Evolutionary conservation across 352 stramenopile species (phyloP), one percentile per base, ranked within the genome.

Genomic region (Aphanomyces euteiches): DNA sequence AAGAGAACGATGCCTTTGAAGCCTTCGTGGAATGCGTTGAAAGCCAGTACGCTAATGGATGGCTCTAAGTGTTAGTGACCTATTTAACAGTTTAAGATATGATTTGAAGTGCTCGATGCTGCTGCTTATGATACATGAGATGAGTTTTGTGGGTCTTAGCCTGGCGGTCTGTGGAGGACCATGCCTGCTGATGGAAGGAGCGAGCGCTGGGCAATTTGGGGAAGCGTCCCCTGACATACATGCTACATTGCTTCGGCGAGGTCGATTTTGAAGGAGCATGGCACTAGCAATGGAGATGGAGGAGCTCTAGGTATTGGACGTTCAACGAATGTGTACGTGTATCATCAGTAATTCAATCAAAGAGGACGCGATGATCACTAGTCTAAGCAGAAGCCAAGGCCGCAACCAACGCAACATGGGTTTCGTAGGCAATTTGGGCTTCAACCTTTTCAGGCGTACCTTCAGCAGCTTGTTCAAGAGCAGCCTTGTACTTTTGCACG

Each of bases 351-450:
- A 60, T 41, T 60, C 54, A 60, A 12, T 34, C 19, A 38, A 61
- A 12, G n/a, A 8, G 43, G 54, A 61, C 7, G 50, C 7, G 15
- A 58, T 36, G 50, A 58, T 58, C 17, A 19, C 15, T 19, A 58
- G 7, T 70, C 64, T 70, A 70, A 61, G 69, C 77, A 17, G 13
- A 39, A 54, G 88, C 87, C 65, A 98, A 78, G 28, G 95, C 95
- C 54, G 79, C 72, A 66, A 93, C 89, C 90, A 98, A 95, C 40
- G 93, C 89, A 73, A 88, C 83, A 81, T 98, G 96, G 28, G 95
- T 90, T 79, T 99, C 96, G 76, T 97, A 90, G 67, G 96, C 93
- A 76, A 99, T 98, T 83, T 98, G 91, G 13, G 96, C 95, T 77
- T 98, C 89, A 21, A 96, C 90, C 76, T 95, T 90, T 70, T 97